Base-by-base conservation (phyloP, 257 asterid genomes). In the Plantago ovata region DNA sequence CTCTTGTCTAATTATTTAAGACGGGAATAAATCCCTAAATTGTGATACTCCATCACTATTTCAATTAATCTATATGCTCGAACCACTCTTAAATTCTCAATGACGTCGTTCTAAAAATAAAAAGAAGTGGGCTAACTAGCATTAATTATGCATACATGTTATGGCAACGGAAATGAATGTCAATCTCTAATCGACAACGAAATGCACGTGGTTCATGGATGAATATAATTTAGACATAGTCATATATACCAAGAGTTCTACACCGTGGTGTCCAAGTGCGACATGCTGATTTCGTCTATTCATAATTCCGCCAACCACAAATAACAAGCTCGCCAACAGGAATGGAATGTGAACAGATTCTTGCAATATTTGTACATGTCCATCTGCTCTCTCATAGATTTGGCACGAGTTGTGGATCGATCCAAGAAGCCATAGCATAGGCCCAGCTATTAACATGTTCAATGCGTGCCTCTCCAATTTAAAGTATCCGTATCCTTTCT, bases 341-440 rank as follows among this genome's bases (percentile, higher is more conserved):
- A 86, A 86, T 2, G 97, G 99, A 20, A 93, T 64, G 22, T 77
- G 77, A 44, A 93, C 87, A 12, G 85, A 69, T 40, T 75, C 73
- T 75, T 93, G 99, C 73, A 93, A 60, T 52, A 93, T 79, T 63
- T 89, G 99, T 36, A 93, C 70, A 54, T 82, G 81, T 9, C 84
- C 95, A 61, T 78, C 92, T 0, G 95, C 87, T 67, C 95, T 77
- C 77, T 93, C 97, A 15, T 93, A 93, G 45, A 89, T 79, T 69
- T 93, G 98, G 47, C 97, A 89, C 0, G 95, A 79, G 62, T 89
- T 89, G 13, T 77, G 94, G 65, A 86, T 76, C 13, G 97, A 89
- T 47, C 99, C 99, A 3, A 93, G 55, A 43, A 86, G 56, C 98
- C 98, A 89, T 3, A 93, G 63, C 22, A 61, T 73, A 9, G 95